Conservation (phyloP, 768 basidiomycete genomes). For the Lenzites betulinus region DNA sequence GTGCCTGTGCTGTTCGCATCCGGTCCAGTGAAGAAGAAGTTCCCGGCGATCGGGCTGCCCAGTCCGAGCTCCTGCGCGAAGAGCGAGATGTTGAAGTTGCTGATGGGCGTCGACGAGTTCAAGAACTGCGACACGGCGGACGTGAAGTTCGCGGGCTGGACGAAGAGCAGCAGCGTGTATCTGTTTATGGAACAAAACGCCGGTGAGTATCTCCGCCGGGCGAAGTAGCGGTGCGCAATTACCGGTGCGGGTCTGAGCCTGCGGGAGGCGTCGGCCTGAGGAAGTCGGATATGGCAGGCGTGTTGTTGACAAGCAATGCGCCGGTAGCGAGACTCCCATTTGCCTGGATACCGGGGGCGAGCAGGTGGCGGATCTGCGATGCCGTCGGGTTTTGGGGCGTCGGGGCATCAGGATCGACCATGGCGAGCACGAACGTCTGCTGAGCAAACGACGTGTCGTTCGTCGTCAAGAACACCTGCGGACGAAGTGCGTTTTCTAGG, state of each 20-base stretch:
- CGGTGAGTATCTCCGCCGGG: background rate
- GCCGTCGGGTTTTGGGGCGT: slow-evolving; percentile 32
- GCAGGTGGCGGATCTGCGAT: slow-evolving; percentile 34
- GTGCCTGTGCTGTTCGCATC: slow-evolving; percentile 11
- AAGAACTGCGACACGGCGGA: slow-evolving; percentile 18
- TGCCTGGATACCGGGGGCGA: slow-evolving; percentile 29
- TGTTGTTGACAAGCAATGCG: slow-evolving; percentile 30
- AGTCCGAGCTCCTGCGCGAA: slow-evolving; percentile 32
- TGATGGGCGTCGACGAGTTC: slow-evolving; percentile 32
- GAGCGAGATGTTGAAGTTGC: slow-evolving; percentile 35
- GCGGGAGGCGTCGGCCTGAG: slow-evolving; percentile 34
- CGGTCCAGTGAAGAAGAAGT: slow-evolving; percentile 35
- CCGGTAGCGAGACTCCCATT: slow-evolving; percentile 12
- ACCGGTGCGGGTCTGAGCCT: slow-evolving; percentile 37
- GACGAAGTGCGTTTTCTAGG: slow-evolving; percentile 18
- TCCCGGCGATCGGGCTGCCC: slow-evolving; percentile 35
- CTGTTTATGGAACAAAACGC: slow-evolving; percentile 11
- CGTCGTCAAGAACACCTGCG: slow-evolving; percentile 9
- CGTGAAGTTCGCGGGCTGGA: slow-evolving; percentile 32
- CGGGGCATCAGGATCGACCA: slow-evolving; percentile 38
- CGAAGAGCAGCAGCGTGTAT: slow-evolving; percentile 34
- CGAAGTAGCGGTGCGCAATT: background rate
- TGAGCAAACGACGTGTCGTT: slow-evolving; percentile 8
- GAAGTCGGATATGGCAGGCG: slow-evolving; percentile 34
- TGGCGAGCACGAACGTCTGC: slow-evolving; percentile 33